Evolutionary conservation across 2,329 filamentous ascomycete species (phyloP), one percentile per base, ranked within the genome.

Genomic region (Metarhizium rileyi): DNA sequence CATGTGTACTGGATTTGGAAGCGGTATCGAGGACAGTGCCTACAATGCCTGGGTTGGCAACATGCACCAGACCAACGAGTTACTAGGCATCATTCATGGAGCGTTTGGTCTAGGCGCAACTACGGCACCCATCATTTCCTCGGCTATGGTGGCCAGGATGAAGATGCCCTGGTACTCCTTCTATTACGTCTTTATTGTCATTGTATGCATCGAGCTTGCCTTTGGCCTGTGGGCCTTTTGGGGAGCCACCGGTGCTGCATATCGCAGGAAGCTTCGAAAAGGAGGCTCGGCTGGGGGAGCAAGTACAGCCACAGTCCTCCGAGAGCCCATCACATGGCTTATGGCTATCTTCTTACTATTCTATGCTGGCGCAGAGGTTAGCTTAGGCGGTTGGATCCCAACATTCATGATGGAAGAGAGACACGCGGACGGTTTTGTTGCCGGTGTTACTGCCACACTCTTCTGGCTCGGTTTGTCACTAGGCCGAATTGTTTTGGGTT

Each of bases 391-490:
- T 16, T 93, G 87, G 87, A 84, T 94, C 54, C 83, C 88, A 45
- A 84, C 83, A 1, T 94, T 95, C 63, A 94, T 95, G 87, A 80
- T 90, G n/a, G 72, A 78, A 20, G 82, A 90, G 23, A 78, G 90
- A 14, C 65, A 83, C 35, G 87, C 83, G 3, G 75, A 72, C 23
- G 70, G 80, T 0, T 91, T 93, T 59, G 75, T 81, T 2, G 83
- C 84, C 30, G 88, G 88, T 3, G 80, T 93, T 69, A 81, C 80
- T 0, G 83, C 82, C 0, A 91, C 87, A 0, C 83, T 87, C 0
- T 94, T 91, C 68, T 95, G 89, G 89, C 76, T 88, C 41, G 89
- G 88, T 0, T 74, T 94, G 54, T 90, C 87, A 0, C 64, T 88
- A 0, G 88, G 89, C 0, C 73, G 89, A 1, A 70, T 93, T 3